phyloP scores from a whole-genome alignment of 1,284 basidiomycete species.

The Apiotrichum siamense region DNA sequence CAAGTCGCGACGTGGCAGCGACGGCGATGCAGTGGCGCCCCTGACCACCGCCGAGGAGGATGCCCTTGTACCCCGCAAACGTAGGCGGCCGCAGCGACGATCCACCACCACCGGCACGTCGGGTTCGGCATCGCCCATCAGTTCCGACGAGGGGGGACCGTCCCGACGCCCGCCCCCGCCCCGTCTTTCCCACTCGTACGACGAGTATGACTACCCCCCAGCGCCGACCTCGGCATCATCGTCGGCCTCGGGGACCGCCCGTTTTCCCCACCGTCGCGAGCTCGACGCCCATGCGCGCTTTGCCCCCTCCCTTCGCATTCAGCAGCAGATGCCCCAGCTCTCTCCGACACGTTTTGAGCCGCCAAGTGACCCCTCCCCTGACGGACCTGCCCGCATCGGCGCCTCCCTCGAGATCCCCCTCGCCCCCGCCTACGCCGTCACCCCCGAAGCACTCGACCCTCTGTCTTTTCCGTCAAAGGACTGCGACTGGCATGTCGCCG shows the following conservation, averaged over 20 bases:
- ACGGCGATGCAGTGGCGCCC: conserved; percentile 15
- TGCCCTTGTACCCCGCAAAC: conserved; percentile 18
- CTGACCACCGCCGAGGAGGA: conserved; percentile 18
- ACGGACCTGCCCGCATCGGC: conserved; percentile 9
- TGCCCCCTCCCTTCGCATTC: neutral
- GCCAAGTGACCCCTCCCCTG: neutral
- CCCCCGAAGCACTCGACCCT: conserved; percentile 16
- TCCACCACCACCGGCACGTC: neutral
- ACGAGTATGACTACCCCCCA: neutral
- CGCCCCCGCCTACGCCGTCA: conserved; percentile 16
- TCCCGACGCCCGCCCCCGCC: neutral
- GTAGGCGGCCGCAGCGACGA: conserved; percentile 15
- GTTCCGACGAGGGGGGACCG: neutral
- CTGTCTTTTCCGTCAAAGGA: conserved; percentile 4
- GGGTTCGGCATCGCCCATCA: neutral
- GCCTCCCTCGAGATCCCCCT: conserved; percentile 14
- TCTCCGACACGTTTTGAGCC: neutral
- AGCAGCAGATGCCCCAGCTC: conserved; percentile 3
- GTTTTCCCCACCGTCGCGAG: neutral
- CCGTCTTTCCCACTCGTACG: neutral
- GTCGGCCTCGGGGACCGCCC: neutral
- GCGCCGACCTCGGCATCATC: neutral
- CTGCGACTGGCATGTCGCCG: neutral
- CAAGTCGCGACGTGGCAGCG: conserved; percentile 16
- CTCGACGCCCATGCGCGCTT: conserved; percentile 1